Conservation (phyloP, 1,139 yeast species). For the Candida sojae region DNA sequence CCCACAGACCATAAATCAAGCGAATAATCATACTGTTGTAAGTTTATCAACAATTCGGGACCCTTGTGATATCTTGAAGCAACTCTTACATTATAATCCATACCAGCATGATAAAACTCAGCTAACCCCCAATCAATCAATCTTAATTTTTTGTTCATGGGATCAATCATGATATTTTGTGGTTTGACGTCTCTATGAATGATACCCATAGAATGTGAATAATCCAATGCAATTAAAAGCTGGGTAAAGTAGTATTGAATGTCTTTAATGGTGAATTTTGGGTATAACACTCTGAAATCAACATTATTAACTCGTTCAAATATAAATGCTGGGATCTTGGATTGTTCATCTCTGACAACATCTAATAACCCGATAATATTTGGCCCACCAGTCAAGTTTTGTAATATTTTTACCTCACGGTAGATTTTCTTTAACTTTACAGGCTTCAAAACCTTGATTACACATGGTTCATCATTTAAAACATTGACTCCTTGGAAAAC, state of each 20-base stretch:
- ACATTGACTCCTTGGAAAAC: conserved; percentile 76
- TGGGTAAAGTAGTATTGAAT: conserved; percentile 72
- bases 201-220: conserved; percentile 80
- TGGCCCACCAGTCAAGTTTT: conserved; percentile 76
- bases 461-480: conserved; percentile 53
- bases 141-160: conserved; percentile 57
- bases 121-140: conserved; percentile 87
- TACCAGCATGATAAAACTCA: conserved; percentile 77
- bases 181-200: conserved; percentile 87
- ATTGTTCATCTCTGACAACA: conserved; percentile 72
- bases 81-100: conserved; percentile 77
- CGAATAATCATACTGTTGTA: conserved; percentile 76
- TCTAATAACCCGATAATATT: conserved; percentile 68
- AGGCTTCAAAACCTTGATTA: conserved; percentile 76
- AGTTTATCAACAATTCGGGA: conserved; percentile 73
- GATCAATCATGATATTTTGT: conserved; percentile 84
- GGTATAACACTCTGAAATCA: conserved; percentile 72
- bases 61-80: conserved; percentile 83
- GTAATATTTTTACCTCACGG: conserved; percentile 73
- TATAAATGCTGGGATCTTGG: conserved; percentile 73
- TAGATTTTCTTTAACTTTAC: conserved; percentile 78
- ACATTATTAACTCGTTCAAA: conserved; percentile 72
- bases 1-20: conserved; percentile 84
- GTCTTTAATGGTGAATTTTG: conserved; percentile 62
- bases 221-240: conserved; percentile 69